These are phyloP conservation scores for Scheffersomyces parashehatae DNA, from an alignment of 1,139 yeast genomes.

Conservation along the genomic window DNA sequence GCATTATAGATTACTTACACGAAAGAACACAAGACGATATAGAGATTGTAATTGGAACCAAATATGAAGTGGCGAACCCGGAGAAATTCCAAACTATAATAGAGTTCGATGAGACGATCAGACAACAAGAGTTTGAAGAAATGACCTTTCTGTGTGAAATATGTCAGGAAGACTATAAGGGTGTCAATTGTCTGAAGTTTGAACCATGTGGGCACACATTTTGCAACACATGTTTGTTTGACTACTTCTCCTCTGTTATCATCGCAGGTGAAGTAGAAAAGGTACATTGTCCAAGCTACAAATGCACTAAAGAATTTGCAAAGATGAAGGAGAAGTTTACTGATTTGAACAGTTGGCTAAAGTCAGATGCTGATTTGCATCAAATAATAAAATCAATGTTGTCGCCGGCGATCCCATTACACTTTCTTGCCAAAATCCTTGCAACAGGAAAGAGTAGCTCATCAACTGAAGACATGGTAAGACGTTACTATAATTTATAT, in stretches of 20 bases:
- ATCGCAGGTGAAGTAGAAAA: constrained; percentile 52
- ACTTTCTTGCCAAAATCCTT: constrained; percentile 31
- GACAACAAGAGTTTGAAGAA: constrained; percentile 31
- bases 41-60: constrained; percentile 1
- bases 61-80: constrained; percentile 7
- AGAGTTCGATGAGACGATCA: constrained; percentile 17
- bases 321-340: constrained; percentile 20
- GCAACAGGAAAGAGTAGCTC: constrained; percentile 2
- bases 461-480: constrained; percentile 22
- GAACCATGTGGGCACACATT: constrained; percentile 53
- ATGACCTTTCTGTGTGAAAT: constrained; percentile 57
- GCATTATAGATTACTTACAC: constrained; percentile 46
- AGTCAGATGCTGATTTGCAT: constrained; percentile 12
- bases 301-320: constrained; percentile 35
- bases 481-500: constrained; percentile 41
- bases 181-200: constrained; percentile 43
- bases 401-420: constrained; percentile 35
- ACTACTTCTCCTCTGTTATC: constrained; percentile 48
- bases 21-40: constrained; percentile 20
- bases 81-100: constrained; percentile 15
- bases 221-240: constrained; percentile 51
- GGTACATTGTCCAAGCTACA: constrained; percentile 62
- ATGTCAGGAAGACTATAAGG: constrained; percentile 56
- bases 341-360: constrained; percentile 20
- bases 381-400: constrained; percentile 25